A percentile compares a stretch with the other conserved stretches of the same genome.
Conservation (phyloP, 768 basidiomycete genomes). For the Chlorophyllum brunneum region DNA sequence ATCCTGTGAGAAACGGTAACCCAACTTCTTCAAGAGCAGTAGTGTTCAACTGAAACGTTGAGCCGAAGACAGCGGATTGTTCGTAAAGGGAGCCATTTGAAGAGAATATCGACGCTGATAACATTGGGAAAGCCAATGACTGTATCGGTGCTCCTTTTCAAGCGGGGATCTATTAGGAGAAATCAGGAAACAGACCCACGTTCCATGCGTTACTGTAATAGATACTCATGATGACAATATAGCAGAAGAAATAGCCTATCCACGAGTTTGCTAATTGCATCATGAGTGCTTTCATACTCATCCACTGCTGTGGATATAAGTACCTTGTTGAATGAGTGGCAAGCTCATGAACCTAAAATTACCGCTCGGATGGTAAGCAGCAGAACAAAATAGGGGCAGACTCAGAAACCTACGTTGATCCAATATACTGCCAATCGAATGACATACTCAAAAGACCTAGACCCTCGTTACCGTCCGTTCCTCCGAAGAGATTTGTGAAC, state of each 20-base stretch:
- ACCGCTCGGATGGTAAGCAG: background rate
- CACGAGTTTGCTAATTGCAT: constrained; percentile 46
- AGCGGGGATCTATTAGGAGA: background rate
- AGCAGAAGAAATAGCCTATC: constrained; percentile 51
- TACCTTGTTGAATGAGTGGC: constrained; percentile 55
- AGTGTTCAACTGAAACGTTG: constrained; percentile 46
- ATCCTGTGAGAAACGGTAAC: constrained; percentile 45
- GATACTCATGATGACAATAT: constrained; percentile 48
- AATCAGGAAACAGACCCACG: constrained; percentile 26
- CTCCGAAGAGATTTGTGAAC: constrained; percentile 66
- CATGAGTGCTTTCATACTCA: background rate
- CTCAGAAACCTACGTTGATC: constrained; percentile 32
- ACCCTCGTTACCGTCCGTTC: constrained; percentile 63
- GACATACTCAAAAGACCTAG: constrained; percentile 56
- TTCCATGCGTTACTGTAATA: constrained; percentile 66
- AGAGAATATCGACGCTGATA: constrained; percentile 56
- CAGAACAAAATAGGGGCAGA: background rate
- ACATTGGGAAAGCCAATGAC: constrained; percentile 54
- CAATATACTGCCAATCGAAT: constrained; percentile 71
- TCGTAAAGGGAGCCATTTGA: constrained; percentile 52
- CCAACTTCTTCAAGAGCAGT: constrained; percentile 50
- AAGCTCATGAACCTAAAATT: constrained; percentile 44
- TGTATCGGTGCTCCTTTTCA: constrained; percentile 16
- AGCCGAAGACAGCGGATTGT: constrained; percentile 50
- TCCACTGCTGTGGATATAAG: background rate